A percentile compares a stretch with the other conserved stretches of the same genome.
Evolutionary conservation across 1,139 yeast genomes (phyloP).

Genomic region (Citeromyces hawaiiensis): DNA sequence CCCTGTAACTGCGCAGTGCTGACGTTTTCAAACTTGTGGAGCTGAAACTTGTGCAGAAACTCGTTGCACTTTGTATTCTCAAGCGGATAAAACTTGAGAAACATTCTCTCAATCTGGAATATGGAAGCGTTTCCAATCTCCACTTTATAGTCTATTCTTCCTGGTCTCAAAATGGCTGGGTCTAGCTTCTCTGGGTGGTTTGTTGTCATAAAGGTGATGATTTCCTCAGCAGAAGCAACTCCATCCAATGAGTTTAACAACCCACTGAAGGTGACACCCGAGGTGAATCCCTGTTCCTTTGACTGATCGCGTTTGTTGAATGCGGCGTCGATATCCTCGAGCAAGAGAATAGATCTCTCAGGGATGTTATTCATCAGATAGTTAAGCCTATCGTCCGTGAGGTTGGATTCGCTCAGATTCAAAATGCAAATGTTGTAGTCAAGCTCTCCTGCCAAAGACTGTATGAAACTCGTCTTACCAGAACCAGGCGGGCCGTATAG

Average conservation of each 20-base stretch:
- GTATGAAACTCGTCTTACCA: constrained; percentile 92
- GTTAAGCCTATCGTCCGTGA: constrained; percentile 88
- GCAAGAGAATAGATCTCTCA: constrained; percentile 64
- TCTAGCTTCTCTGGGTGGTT: constrained; percentile 92
- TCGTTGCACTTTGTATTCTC: constrained; percentile 38
- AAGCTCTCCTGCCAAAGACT: constrained; percentile 91
- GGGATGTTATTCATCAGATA: constrained; percentile 96
- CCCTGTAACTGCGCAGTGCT: constrained; percentile 97
- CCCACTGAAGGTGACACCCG: constrained; percentile 94
- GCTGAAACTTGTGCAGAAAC: constrained; percentile 41
- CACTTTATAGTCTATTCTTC: constrained; percentile 80
- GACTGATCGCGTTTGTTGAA: constrained; percentile 72
- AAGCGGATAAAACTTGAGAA: constrained; percentile 71
- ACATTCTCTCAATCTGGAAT: constrained; percentile 73
- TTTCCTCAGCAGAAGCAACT: constrained; percentile 96
- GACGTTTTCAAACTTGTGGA: constrained; percentile 39
- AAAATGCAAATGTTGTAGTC: constrained; percentile 92
- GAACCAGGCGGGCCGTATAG: constrained; percentile 97
- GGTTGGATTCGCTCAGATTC: constrained; percentile 78
- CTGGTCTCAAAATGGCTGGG: constrained; percentile 81
- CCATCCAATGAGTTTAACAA: constrained; percentile 90
- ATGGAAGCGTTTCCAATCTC: constrained; percentile 76
- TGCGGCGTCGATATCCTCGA: constrained; percentile 96
- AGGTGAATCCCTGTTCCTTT: constrained; percentile 58
- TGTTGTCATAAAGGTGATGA: constrained; percentile 94